Conservation (phyloP, 2,329 filamentous ascomycete species). For the Cordyceps cateniannulata region DNA sequence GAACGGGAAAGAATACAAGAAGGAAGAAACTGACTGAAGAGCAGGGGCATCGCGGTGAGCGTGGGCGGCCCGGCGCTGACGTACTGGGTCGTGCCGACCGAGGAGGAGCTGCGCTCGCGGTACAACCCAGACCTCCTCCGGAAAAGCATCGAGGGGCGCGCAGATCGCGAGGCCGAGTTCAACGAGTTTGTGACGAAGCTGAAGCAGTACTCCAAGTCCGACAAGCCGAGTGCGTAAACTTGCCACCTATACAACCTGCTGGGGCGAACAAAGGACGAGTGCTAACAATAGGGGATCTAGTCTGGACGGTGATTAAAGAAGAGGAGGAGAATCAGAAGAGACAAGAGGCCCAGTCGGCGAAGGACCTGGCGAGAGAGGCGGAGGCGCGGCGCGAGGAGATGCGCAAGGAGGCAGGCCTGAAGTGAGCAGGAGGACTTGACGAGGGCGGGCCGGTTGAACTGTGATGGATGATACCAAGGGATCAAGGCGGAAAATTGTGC, state of each 20-base stretch:
- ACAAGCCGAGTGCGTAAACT: slow-evolving; percentile 78
- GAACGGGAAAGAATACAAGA: too few species aligned
- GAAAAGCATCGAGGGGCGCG: slow-evolving; percentile 71
- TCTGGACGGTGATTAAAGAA: slow-evolving; percentile 46
- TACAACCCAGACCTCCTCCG: slow-evolving; percentile 96
- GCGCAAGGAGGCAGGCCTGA: slow-evolving; percentile 41
- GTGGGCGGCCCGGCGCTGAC: slow-evolving; percentile 83
- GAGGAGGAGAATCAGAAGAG: slow-evolving; percentile 36
- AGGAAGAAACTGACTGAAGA: too few species aligned
- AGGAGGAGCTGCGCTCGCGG: slow-evolving; percentile 84
- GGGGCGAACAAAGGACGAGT: too few species aligned
- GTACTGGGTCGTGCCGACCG: slow-evolving; percentile 71
- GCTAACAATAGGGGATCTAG: slow-evolving; percentile 22
- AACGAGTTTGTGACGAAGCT: slow-evolving; percentile 78
- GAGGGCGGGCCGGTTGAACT: too few species aligned
- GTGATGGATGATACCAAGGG: neutral
- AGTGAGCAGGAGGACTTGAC: neutral
- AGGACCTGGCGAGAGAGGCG: slow-evolving; percentile 34
- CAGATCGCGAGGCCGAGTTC: slow-evolving; percentile 75
- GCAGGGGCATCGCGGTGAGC: slow-evolving; percentile 63
- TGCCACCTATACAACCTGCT: too few species aligned
- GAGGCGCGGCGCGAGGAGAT: slow-evolving; percentile 41
- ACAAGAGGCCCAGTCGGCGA: slow-evolving; percentile 29
- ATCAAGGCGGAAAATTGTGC: neutral
- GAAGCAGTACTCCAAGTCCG: slow-evolving; percentile 84